Percentiles rank a stretch among this genome's conserved stretches.
These are phyloP conservation scores for Plectosphaerella plurivora DNA, from an alignment of 2,329 filamentous ascomycete species.

Conservation along the genomic window DNA sequence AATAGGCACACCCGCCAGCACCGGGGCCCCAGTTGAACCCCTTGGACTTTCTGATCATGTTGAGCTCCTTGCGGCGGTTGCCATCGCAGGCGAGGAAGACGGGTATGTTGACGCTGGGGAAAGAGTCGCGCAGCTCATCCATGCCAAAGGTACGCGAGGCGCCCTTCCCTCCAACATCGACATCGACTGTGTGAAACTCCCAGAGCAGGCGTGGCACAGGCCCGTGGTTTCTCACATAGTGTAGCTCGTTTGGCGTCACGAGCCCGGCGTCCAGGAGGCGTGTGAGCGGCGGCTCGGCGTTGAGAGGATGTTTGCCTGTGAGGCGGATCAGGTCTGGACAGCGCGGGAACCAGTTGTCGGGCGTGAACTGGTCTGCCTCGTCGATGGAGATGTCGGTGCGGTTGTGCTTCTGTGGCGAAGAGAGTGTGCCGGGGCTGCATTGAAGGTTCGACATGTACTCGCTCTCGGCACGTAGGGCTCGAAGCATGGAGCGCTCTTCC, in stretches of 20 bases:
- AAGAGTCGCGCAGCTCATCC: constrained; percentile 36
- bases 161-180: constrained; percentile 27
- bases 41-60: constrained; percentile 42
- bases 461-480: constrained; percentile 36
- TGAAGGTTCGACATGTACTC: constrained; percentile 32
- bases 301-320: constrained; percentile 49
- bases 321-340: constrained; percentile 39
- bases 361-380: constrained; percentile 44
- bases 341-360: constrained; percentile 50
- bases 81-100: constrained; percentile 44
- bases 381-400: constrained; percentile 15
- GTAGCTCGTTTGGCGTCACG: constrained; percentile 44
- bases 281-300: constrained; percentile 39
- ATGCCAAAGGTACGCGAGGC: constrained; percentile 30
- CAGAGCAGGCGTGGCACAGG: constrained; percentile 44
- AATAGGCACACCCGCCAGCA: constrained; percentile 44
- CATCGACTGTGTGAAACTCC: constrained; percentile 42
- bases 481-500: constrained; percentile 37
- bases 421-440: constrained; percentile 28
- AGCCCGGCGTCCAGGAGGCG: constrained; percentile 39
- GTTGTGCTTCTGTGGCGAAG: constrained; percentile 14
- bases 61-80: constrained; percentile 47
- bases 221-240: constrained; percentile 51
- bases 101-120: constrained; percentile 41
- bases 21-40: constrained; percentile 43